These are phyloP conservation scores for Amanita pseudoporphyria DNA, from an alignment of 768 basidiomycete genomes.

Conservation along the genomic window DNA sequence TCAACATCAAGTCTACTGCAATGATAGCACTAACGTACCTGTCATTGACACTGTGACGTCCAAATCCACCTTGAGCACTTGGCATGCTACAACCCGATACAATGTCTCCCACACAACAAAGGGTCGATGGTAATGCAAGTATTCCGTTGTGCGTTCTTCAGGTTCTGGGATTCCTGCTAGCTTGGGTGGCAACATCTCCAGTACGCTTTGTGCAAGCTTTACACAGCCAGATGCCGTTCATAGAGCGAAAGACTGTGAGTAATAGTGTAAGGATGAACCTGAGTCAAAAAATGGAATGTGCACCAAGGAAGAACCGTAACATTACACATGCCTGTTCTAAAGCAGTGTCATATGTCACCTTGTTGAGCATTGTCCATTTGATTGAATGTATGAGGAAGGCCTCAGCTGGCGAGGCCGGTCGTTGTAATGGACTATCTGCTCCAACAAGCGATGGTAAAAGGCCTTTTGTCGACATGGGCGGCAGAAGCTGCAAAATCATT, in stretches of 20 bases:
- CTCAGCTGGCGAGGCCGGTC: slow-evolving; percentile 48
- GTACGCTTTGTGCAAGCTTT: slow-evolving; percentile 51
- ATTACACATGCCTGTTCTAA: slow-evolving; percentile 84
- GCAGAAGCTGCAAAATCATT: slow-evolving; percentile 34
- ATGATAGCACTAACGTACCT: neutral
- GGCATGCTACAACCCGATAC: slow-evolving; percentile 50
- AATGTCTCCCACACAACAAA: slow-evolving; percentile 66
- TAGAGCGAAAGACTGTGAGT: slow-evolving; percentile 1
- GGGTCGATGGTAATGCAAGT: slow-evolving; percentile 72
- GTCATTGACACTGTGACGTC: neutral
- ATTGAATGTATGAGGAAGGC: slow-evolving; percentile 71
- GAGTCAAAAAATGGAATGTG: slow-evolving; percentile 13
- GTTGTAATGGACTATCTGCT: slow-evolving; percentile 28
- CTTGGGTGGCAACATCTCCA: slow-evolving; percentile 54
- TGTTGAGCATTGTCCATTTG: slow-evolving; percentile 85
- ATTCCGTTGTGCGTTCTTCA: slow-evolving; percentile 65
- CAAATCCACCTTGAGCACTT: slow-evolving; percentile 42
- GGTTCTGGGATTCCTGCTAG: slow-evolving; percentile 58
- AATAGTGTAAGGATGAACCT: neutral
- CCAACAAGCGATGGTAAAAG: slow-evolving; percentile 50
- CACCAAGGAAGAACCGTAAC: slow-evolving; percentile 84
- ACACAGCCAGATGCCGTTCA: slow-evolving; percentile 59
- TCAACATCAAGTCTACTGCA: no score
- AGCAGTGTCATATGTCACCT: slow-evolving; percentile 66
- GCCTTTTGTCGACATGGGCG: slow-evolving; percentile 33